phyloP scores from a whole-genome alignment of 495 filamentous ascomycete species.

The Umbilicaria muhlenbergii region DNA sequence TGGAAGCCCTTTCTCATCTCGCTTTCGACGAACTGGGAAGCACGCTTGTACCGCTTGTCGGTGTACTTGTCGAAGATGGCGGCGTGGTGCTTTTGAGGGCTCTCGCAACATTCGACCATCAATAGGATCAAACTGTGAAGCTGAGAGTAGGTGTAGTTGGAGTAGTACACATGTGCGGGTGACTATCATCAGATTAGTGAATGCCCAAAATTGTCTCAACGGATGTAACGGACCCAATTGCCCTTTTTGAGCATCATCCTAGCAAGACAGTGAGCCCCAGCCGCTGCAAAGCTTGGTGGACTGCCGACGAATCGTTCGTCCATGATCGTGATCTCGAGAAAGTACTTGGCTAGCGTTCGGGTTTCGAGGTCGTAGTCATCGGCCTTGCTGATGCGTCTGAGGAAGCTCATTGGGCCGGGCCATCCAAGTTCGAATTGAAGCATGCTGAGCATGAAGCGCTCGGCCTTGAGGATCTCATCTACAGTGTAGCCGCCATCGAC shows the following conservation, averaged over 20 bases:
- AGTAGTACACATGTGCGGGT: slow-evolving; percentile 73
- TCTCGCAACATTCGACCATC: slow-evolving; percentile 76
- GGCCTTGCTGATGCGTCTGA: slow-evolving; percentile 92
- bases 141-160: slow-evolving; percentile 78
- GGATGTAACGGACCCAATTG: slow-evolving; percentile 57
- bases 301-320: slow-evolving; percentile 91
- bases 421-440: slow-evolving; percentile 88
- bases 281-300: slow-evolving; percentile 77
- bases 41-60: slow-evolving; percentile 65
- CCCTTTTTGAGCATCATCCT: slow-evolving; percentile 79
- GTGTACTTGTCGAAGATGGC: slow-evolving; percentile 88
- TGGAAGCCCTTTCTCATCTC: slow-evolving; percentile 47
- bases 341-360: slow-evolving; percentile 92
- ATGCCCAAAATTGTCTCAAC: not conserved
- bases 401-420: slow-evolving; percentile 97
- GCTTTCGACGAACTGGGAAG: slow-evolving; percentile 60
- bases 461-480: slow-evolving; percentile 92
- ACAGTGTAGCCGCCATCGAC: slow-evolving; percentile 78
- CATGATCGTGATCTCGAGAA: slow-evolving; percentile 92
- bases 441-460: slow-evolving; percentile 95
- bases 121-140: slow-evolving; percentile 58
- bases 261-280: slow-evolving; percentile 88
- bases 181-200: slow-evolving; percentile 38
- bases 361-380: slow-evolving; percentile 97
- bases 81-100: slow-evolving; percentile 61